phyloP scores from a whole-genome alignment of 192 early-diverging fungal species.

The Entomortierella lignicola region DNA sequence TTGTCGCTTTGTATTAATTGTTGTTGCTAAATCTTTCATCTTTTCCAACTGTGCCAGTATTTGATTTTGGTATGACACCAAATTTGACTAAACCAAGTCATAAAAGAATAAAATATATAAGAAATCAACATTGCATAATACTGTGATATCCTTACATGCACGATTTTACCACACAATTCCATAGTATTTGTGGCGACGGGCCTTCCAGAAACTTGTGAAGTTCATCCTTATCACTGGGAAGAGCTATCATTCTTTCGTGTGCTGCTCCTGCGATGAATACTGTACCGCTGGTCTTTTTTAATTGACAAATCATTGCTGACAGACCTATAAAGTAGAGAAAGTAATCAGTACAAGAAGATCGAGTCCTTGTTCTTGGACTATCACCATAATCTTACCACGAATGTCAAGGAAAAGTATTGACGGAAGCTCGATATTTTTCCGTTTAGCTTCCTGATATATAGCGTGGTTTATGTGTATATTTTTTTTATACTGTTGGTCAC shows the following conservation, averaged over 20 bases:
- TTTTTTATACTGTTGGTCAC: constrained; percentile 16
- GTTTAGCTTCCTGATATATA: constrained; percentile 11
- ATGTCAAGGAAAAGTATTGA: constrained; percentile 9
- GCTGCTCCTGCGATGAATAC: constrained; percentile 16
- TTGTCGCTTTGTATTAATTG: neutral
- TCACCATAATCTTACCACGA: constrained; percentile 5
- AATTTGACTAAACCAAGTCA: neutral
- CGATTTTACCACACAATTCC: neutral
- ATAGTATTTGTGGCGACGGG: constrained; percentile 1
- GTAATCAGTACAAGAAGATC: neutral
- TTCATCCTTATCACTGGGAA: constrained; percentile 9
- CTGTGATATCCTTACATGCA: neutral
- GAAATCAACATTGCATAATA: neutral
- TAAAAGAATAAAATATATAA: neutral
- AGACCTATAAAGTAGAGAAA: neutral
- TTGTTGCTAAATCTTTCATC: neutral
- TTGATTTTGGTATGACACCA: constrained; percentile 3
- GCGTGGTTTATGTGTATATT: constrained; percentile 14
- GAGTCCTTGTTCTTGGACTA: neutral
- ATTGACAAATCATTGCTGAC: constrained; percentile 12
- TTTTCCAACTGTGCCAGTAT: constrained; percentile 4
- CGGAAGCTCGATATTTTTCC: constrained; percentile 4
- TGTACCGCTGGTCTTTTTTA: neutral
- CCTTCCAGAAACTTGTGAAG: constrained; percentile 4
- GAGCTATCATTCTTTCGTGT: constrained; percentile 8